Evolutionary conservation across 2,329 filamentous ascomycete species (phyloP), one percentile per base, ranked within the genome.

Genomic region (Sporothrix brasiliensis): DNA sequence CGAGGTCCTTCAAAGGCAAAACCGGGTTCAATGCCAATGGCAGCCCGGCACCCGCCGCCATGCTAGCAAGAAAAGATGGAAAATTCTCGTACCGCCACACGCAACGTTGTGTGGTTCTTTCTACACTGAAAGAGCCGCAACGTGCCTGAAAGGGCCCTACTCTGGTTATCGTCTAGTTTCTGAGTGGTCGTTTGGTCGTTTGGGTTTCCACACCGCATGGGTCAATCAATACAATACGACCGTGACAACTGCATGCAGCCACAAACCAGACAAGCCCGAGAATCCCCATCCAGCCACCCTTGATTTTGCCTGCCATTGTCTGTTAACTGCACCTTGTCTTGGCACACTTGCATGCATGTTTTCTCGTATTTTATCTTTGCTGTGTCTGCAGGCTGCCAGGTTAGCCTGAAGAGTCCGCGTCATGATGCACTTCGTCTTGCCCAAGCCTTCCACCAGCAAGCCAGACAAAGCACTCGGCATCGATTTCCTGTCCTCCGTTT

Each of bases 61-160:
- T 24, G 24, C 50, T 41, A 34, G 13, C 14, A 4, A 34, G 16
- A 6, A 19, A 39, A 11, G 13, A 34, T 11, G 30, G 4, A 27
- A 63, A 4, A 44, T 41, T 19, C 27, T 41, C 63, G 50, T 68
- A 56, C 66, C 66, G 66, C 66, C 66, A 68, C 52, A 27, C 39
- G 66, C 66, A 68, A 68, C 66, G 66, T 68, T 68, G 66, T 68
- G 52, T 34, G 34, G 24, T 24, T 24, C 24, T 24, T 24, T 24
- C 24, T 13, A 21, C 52, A 14, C 0, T 58, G 30, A n/a, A 13
- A 58, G 30, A 4, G 54, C 54, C 30, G 7, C 16, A 56, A 56
- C 11, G 27, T 5, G 11, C 14, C 54, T 58, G 30, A 58, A 58
- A 58, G 27, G 1, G 30, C 16, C 30, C 56, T 39, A 44, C 41